phyloP scores from a whole-genome alignment of 2,329 filamentous ascomycete genomes.

The Botryotinia convoluta region DNA sequence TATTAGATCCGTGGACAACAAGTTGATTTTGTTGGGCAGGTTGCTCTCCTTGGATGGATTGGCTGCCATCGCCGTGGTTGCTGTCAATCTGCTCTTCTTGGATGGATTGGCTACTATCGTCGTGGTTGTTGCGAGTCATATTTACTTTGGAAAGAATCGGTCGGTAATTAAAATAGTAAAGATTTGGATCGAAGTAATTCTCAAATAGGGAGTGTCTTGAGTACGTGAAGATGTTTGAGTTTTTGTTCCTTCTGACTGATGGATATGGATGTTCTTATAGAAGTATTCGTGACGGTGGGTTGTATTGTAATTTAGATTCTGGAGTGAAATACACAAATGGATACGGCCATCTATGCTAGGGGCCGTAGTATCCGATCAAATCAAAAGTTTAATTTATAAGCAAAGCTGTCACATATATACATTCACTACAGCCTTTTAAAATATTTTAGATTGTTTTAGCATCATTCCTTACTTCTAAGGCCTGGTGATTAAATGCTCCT shows the following conservation, averaged over 20 bases:
- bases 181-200: background rate
- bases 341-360: background rate
- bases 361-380: background rate
- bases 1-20: background rate
- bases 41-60: background rate
- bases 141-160: background rate
- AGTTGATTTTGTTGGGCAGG: background rate
- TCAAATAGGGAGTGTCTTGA: background rate
- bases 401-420: background rate
- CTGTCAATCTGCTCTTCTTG: no score
- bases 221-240: background rate
- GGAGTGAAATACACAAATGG: background rate
- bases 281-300: no score
- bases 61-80: background rate
- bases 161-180: background rate
- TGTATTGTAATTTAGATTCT: background rate
- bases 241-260: background rate
- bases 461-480: background rate
- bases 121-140: background rate
- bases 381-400: background rate
- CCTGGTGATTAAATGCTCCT: fast-evolving
- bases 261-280: background rate
- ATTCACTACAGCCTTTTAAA: background rate
- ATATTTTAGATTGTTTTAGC: background rate
- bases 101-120: background rate